A percentile compares a stretch with the other conserved stretches of the same genome.
phyloP scores from a whole-genome alignment of 352 stramenopile species.

The Thalassiosira mediterranea region DNA sequence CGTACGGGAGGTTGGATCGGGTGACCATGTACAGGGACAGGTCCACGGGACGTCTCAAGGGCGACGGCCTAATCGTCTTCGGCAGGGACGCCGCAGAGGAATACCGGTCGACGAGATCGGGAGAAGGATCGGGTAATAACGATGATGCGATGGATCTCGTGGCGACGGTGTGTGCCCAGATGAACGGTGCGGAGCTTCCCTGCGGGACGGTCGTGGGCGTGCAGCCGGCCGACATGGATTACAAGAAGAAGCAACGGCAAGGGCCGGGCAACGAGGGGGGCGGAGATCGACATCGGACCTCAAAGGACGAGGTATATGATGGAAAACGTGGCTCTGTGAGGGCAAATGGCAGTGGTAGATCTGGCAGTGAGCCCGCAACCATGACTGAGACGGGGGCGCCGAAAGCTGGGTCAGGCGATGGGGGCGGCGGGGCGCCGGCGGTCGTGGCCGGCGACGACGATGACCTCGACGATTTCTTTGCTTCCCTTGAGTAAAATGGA shows the following conservation, averaged over 20 bases:
- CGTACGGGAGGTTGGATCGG: slow-evolving; percentile 63
- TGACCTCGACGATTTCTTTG: slow-evolving; percentile 56
- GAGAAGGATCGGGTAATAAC: background rate
- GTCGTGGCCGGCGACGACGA: slow-evolving; percentile 23
- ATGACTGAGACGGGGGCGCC: background rate
- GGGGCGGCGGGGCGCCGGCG: too few species aligned
- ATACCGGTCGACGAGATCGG: background rate
- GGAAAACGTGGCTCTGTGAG: too few species aligned
- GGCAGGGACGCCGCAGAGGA: slow-evolving; percentile 33
- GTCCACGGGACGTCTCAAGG: slow-evolving; percentile 60
- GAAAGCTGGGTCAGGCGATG: too few species aligned
- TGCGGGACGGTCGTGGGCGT: slow-evolving; percentile 60
- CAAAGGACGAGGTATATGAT: too few species aligned
- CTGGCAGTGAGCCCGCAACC: too few species aligned
- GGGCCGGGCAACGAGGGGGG: too few species aligned
- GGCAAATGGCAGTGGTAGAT: too few species aligned
- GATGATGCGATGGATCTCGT: slow-evolving; percentile 46
- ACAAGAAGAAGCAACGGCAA: slow-evolving; percentile 34
- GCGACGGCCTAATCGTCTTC: slow-evolving; percentile 79
- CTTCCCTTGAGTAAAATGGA: slow-evolving; percentile 42
- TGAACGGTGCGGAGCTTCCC: slow-evolving; percentile 72
- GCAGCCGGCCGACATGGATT: slow-evolving; percentile 57
- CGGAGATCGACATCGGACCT: too few species aligned
- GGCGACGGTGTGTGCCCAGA: slow-evolving; percentile 66
- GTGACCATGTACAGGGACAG: slow-evolving; percentile 74